A percentile compares a stretch with the other conserved stretches of the same genome.
Evolutionary conservation across 768 basidiomycete genomes (phyloP).

Genomic region (Amanita subjunquillea): DNA sequence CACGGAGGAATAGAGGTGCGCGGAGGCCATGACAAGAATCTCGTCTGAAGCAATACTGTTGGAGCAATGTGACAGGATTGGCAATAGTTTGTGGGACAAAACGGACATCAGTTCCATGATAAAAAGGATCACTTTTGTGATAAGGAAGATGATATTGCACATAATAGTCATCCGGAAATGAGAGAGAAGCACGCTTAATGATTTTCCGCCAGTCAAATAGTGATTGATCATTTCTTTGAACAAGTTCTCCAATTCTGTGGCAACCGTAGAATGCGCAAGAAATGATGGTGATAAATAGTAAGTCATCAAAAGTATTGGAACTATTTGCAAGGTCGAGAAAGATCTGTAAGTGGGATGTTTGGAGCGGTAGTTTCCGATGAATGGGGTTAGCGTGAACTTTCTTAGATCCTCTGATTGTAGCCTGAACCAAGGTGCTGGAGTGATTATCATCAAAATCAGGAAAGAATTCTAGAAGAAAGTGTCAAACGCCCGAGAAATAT

Average conservation of each 20-base stretch:
- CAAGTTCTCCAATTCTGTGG: constrained; percentile 12
- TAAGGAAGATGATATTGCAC: constrained; percentile 11
- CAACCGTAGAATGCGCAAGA: constrained; percentile 12
- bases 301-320: constrained; percentile 6
- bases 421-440: constrained; percentile 6
- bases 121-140: constrained; percentile 16
- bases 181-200: constrained; percentile 9
- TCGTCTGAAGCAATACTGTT: no score
- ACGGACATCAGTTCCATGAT: constrained; percentile 12
- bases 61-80: no score
- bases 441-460: constrained; percentile 14
- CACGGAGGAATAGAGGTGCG: no score
- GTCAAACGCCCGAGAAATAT: constrained; percentile 15
- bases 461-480: constrained; percentile 14
- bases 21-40: no score
- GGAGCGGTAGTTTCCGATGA: constrained; percentile 7
- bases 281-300: constrained; percentile 11
- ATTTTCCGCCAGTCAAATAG: constrained; percentile 12
- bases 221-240: constrained; percentile 2
- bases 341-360: not conserved
- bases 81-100: no score
- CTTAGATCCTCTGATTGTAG: constrained; percentile 11
- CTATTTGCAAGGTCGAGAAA: not conserved
- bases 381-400: constrained; percentile 6
- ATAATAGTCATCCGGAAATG: constrained; percentile 3